Conservation (phyloP, 1,139 yeast species). For the Pichia inconspicua region DNA sequence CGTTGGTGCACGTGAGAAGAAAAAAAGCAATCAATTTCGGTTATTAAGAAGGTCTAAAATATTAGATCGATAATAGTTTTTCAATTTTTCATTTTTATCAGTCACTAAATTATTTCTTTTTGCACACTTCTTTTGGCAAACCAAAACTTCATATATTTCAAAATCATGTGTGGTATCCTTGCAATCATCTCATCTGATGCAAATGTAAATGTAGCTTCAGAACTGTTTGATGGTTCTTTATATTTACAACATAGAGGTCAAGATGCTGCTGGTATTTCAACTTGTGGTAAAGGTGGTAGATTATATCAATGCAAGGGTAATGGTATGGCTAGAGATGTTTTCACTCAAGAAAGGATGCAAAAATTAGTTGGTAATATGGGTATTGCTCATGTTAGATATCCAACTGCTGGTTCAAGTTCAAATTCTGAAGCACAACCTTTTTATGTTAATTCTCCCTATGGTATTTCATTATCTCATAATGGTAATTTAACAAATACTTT, state of each 20-base stretch:
- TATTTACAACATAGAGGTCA: constrained; percentile 97
- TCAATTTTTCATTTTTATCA: no score
- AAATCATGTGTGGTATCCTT: constrained; percentile 89
- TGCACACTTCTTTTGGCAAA: neutral
- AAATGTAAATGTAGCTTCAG: constrained; percentile 70
- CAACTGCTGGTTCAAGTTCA: constrained; percentile 97
- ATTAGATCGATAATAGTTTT: no score
- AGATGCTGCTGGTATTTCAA: constrained; percentile 98
- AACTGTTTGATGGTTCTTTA: constrained; percentile 86
- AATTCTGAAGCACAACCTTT: constrained; percentile 98
- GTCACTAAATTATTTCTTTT: neutral
- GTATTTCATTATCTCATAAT: constrained; percentile 82
- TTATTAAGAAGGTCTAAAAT: no score
- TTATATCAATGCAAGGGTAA: constrained; percentile 96
- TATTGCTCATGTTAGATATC: constrained; percentile 87
- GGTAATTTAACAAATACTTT: constrained; percentile 89
- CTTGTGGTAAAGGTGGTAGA: constrained; percentile 91
- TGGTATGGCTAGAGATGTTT: constrained; percentile 98
- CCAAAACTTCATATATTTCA: neutral
- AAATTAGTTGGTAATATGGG: constrained; percentile 93
- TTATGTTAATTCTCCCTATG: constrained; percentile 95
- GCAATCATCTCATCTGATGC: constrained; percentile 83
- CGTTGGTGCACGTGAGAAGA: no score
- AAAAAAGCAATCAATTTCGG: no score
- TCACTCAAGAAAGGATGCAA: constrained; percentile 71